Evolutionary conservation across 2,329 filamentous ascomycete genomes (phyloP).

Genomic region (Nothopassalora personata): DNA sequence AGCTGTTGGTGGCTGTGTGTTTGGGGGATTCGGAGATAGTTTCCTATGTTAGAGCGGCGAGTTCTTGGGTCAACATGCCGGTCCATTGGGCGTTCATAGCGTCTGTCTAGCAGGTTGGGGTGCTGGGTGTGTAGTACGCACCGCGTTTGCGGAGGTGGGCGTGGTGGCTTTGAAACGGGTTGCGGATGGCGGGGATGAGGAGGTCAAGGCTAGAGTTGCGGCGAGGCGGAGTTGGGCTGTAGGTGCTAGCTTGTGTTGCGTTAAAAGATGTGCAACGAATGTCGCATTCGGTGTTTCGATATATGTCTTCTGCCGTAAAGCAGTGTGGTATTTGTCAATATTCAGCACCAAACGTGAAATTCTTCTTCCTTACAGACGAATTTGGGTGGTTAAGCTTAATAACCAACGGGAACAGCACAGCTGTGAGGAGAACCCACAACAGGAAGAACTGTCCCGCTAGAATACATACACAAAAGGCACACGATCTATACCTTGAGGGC

Average conservation of each 20-base stretch:
- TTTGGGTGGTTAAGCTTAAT: too few relatives aligned
- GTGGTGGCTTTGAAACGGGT: not conserved
- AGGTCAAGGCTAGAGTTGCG: not conserved
- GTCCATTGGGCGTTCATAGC: constrained; percentile 11
- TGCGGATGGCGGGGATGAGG: not conserved
- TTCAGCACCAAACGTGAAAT: too few relatives aligned
- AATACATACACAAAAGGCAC: too few relatives aligned
- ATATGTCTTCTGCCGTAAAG: too few relatives aligned
- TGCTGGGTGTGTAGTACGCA: not conserved
- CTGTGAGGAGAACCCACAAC: too few relatives aligned
- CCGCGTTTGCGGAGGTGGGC: not conserved
- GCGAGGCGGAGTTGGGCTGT: not conserved
- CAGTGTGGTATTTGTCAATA: too few relatives aligned
- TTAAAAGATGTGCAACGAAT: not conserved
- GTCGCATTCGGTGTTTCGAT: not conserved
- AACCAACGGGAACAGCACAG: too few relatives aligned
- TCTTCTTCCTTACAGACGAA: too few relatives aligned
- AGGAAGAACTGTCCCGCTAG: too few relatives aligned
- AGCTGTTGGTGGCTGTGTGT: constrained; percentile 4
- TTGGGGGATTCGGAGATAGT: not conserved
- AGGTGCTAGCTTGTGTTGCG: not conserved
- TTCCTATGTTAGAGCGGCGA: constrained; percentile 5
- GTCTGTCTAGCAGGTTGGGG: constrained; percentile 5
- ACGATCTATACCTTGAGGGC: too few relatives aligned
- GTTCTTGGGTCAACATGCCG: constrained; percentile 12